Base-by-base conservation (phyloP, 441 rosid genomes). In the Arabidopsis hybrid region DNA sequence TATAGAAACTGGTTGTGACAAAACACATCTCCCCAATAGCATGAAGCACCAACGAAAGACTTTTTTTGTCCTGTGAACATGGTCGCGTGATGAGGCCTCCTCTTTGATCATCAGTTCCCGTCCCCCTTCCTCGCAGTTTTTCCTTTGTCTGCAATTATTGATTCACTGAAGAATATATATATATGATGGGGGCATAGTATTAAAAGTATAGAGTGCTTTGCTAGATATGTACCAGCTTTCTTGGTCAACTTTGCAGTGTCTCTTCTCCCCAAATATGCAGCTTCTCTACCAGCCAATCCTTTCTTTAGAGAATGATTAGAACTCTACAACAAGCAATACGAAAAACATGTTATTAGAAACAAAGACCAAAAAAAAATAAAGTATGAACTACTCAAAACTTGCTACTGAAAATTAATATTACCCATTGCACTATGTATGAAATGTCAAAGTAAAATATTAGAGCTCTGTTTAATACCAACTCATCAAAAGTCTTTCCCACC, bases 91-190 rank as follows among this genome's bases (percentile, higher is more conserved):
- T 8, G 83, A 79, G 59, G 93, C 91, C 90, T 96, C 99, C 85
- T 94, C 99, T 83, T 80, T 88, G 65, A 96, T 98, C 88, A 94
- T 78, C 77, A 86, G 71, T 67, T 94, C 98, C 4, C 98, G 93
- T 62, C 96, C 99, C 84, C 92, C 99, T 84, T 93, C 99, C 80
- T 96, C 60, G 98, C 89, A 1, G 95, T 92, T 87, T 87, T 96
- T 69, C 86, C 98, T 78, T 93, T 96, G 72, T 93, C 99, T 96
- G 73, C 38, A 29, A 46, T 43, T 71, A 78, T 67, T 38, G 53
- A 77, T 65, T 64, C 32, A 11, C 29, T 63, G 53, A 51, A 49
- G 40, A 62, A 47, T 7, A 34, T 64, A 43, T 66, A 39, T 58
- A 18, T 18, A 1, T n/a, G n/a, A 53, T 50, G 42, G 31, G 65